Evolutionary conservation across 345 rosid species (phyloP).

Genomic region (Durio zibethinus): DNA sequence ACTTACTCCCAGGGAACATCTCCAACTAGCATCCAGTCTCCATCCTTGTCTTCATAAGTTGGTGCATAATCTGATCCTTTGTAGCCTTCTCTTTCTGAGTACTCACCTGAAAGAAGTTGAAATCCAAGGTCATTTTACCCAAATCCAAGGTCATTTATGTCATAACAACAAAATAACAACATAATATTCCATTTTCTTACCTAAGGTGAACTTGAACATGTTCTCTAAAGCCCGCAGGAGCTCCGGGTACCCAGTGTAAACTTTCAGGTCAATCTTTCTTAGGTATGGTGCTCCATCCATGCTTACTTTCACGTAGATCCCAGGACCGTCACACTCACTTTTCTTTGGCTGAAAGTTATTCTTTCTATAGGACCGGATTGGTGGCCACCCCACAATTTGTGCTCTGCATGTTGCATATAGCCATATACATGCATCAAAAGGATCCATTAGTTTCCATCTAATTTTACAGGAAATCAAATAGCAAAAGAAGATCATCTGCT

Average conservation of each 20-base stretch:
- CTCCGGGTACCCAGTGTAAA: constrained; percentile 50
- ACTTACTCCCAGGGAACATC: constrained; percentile 82
- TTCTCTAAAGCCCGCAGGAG: constrained; percentile 57
- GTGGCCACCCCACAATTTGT: constrained; percentile 85
- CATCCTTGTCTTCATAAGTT: constrained; percentile 81
- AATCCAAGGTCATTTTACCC: constrained; percentile 8
- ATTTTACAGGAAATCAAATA: neutral
- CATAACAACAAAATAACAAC: neutral
- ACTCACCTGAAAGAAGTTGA: constrained; percentile 37
- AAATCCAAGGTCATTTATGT: neutral
- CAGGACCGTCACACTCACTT: constrained; percentile 42
- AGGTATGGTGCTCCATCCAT: constrained; percentile 88
- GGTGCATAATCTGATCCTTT: constrained; percentile 68
- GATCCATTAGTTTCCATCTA: neutral
- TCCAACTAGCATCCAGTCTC: constrained; percentile 88
- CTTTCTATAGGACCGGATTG: constrained; percentile 61
- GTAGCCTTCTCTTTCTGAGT: constrained; percentile 71
- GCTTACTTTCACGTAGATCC: constrained; percentile 77
- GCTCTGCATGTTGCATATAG: constrained; percentile 31
- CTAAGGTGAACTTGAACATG: constrained; percentile 71
- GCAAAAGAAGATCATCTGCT: too few species aligned
- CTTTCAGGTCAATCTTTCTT: constrained; percentile 67
- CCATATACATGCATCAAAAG: neutral
- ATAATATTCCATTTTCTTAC: constrained; percentile 16
- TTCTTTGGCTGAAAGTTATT: constrained; percentile 47